A percentile compares a stretch with the other conserved stretches of the same genome.
phyloP scores from a whole-genome alignment of 169 alveolate species.

The Plasmodium falciparum region DNA sequence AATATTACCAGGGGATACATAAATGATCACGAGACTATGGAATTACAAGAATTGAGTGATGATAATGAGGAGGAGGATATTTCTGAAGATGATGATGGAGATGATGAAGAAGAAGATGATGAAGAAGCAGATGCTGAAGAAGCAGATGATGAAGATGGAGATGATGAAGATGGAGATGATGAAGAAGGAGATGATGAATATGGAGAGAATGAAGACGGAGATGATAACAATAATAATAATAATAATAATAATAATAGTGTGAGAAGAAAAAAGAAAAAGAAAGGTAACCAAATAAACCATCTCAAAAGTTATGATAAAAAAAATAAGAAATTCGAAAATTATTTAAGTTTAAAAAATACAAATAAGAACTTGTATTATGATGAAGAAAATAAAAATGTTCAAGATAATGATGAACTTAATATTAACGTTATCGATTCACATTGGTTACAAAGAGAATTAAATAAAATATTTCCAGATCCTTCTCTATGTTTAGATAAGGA shows the following conservation, averaged over 20 bases:
- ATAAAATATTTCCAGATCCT: slow-evolving; percentile 88
- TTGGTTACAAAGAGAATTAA: slow-evolving; percentile 96
- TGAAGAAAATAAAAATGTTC: not conserved
- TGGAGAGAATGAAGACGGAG: slow-evolving; percentile 82
- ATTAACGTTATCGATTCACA: slow-evolving; percentile 94
- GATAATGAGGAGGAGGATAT: slow-evolving; percentile 33
- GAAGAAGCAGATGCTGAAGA: slow-evolving; percentile 67
- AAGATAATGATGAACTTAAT: slow-evolving; percentile 63
- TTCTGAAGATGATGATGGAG: slow-evolving; percentile 73
- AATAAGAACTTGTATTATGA: slow-evolving; percentile 30
- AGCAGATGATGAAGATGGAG: slow-evolving; percentile 38
- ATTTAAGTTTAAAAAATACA: slow-evolving; percentile 36
- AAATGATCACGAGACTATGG: slow-evolving; percentile 74
- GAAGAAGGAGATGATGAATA: slow-evolving; percentile 14
- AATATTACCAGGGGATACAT: slow-evolving; percentile 64
- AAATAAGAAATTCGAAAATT: slow-evolving; percentile 77
- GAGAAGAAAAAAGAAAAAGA: slow-evolving; percentile 70
- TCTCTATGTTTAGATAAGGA: slow-evolving; percentile 91
- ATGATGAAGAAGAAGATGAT: slow-evolving; percentile 50
- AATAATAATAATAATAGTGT: slow-evolving; percentile 15
- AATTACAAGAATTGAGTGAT: slow-evolving; percentile 69
- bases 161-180: slow-evolving; percentile 80
- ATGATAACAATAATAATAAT: slow-evolving; percentile 76
- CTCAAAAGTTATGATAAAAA: slow-evolving; percentile 72
- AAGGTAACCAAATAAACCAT: not conserved